phyloP scores from a whole-genome alignment of 257 asterid species.

The Salvia splendens region DNA sequence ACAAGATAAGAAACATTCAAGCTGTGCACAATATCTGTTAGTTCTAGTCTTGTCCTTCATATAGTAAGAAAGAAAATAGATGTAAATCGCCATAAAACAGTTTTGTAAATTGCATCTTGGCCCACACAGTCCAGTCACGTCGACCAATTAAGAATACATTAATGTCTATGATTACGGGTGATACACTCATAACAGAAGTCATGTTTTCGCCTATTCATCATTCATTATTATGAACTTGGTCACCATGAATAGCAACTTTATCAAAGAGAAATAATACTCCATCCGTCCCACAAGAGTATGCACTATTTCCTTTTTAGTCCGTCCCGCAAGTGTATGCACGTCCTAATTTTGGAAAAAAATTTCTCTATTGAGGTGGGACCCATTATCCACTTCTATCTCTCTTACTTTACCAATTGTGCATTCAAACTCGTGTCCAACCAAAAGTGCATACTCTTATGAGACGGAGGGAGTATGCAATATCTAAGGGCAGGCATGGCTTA shows the following conservation, averaged over 20 bases:
- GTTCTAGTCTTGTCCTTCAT: background rate
- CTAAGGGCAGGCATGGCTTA: conserved; percentile 41
- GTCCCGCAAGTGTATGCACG: too few relatives aligned
- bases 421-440: too few relatives aligned
- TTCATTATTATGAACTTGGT: background rate
- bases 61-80: background rate
- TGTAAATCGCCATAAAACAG: background rate
- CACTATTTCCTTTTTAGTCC: too few relatives aligned
- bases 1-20: background rate
- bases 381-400: too few relatives aligned
- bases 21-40: background rate
- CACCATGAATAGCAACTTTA: conserved; percentile 1
- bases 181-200: background rate
- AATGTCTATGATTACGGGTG: background rate
- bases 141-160: background rate
- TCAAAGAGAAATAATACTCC: background rate
- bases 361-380: too few relatives aligned
- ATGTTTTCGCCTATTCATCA: conserved; percentile 17
- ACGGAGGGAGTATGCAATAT: background rate
- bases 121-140: background rate
- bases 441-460: too few relatives aligned
- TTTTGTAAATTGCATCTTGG: background rate
- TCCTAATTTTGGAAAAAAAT: too few relatives aligned
- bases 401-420: too few relatives aligned
- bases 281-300: too few relatives aligned